Evolutionary conservation across 1,284 basidiomycete species (phyloP).

Genomic region (Puccinia horiana): DNA sequence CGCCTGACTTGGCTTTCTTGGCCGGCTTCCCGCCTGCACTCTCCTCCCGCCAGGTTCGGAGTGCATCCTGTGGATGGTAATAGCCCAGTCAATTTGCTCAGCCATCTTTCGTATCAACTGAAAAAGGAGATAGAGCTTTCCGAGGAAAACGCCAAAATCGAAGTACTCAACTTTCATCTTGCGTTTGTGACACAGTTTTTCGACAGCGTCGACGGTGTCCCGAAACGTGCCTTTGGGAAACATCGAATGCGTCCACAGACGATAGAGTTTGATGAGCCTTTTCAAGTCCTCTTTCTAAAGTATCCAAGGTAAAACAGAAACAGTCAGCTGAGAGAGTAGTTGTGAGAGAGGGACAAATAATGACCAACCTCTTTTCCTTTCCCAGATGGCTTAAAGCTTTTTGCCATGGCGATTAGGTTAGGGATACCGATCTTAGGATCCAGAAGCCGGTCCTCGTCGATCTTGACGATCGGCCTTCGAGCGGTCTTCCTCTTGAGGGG

Average conservation of each 20-base stretch:
- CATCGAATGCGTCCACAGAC: constrained; percentile 87
- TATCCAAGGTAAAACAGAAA: neutral
- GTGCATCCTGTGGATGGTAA: neutral
- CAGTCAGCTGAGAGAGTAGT: neutral
- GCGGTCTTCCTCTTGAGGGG: neutral
- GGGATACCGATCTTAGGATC: constrained; percentile 18
- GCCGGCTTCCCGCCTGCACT: neutral
- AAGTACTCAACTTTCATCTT: constrained; percentile 70
- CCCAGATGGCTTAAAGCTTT: constrained; percentile 25
- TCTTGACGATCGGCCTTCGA: constrained; percentile 24
- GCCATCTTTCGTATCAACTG: neutral
- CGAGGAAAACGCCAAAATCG: neutral
- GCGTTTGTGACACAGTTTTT: constrained; percentile 78
- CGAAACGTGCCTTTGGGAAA: constrained; percentile 81
- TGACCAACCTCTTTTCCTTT: constrained; percentile 31
- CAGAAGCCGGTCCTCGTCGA: constrained; percentile 20
- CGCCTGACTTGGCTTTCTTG: neutral
- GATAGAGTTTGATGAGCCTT: constrained; percentile 75
- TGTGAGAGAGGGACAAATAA: neutral
- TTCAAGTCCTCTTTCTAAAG: constrained; percentile 72
- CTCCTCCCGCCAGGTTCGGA: constrained; percentile 8
- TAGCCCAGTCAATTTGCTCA: neutral
- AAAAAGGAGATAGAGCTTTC: too few species aligned
- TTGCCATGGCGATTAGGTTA: constrained; percentile 4
- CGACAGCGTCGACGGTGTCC: constrained; percentile 77